A percentile compares a stretch with the other conserved stretches of the same genome.
Conservation (phyloP, 345 rosid species). For the Salix dunnii region DNA sequence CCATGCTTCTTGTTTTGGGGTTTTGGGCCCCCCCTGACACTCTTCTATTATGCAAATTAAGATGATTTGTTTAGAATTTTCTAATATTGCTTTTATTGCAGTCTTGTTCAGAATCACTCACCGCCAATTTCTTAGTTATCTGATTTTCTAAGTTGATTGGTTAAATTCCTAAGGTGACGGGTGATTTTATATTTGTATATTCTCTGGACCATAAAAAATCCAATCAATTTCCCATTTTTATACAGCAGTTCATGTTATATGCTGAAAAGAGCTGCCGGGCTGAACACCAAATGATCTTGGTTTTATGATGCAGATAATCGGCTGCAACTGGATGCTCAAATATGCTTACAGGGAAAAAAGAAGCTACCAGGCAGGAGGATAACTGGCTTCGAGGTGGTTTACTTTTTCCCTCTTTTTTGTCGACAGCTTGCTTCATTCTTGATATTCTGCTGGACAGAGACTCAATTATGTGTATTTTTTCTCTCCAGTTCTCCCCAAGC, state of each 20-base stretch:
- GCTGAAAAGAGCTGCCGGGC: not conserved
- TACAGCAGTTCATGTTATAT: not conserved
- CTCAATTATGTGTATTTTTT: constrained; percentile 7
- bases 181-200: not conserved
- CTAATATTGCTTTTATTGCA: not conserved
- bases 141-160: not conserved
- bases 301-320: constrained; percentile 43
- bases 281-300: constrained; percentile 1
- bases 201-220: not conserved
- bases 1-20: not conserved
- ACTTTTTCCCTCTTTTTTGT: not conserved
- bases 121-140: not conserved
- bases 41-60: not conserved
- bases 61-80: not conserved
- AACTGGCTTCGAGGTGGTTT: constrained; percentile 64
- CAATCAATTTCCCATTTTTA: not conserved
- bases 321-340: constrained; percentile 44
- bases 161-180: not conserved
- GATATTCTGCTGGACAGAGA: constrained; percentile 2
- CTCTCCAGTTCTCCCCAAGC: constrained; percentile 50
- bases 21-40: not conserved
- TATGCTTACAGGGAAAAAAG: constrained; percentile 59
- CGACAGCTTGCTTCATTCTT: not conserved
- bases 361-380: constrained; percentile 63
- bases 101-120: not conserved